These are phyloP conservation scores for Hortaea sp. DNA, from an alignment of 2,329 filamentous ascomycete genomes.

Conservation along the genomic window DNA sequence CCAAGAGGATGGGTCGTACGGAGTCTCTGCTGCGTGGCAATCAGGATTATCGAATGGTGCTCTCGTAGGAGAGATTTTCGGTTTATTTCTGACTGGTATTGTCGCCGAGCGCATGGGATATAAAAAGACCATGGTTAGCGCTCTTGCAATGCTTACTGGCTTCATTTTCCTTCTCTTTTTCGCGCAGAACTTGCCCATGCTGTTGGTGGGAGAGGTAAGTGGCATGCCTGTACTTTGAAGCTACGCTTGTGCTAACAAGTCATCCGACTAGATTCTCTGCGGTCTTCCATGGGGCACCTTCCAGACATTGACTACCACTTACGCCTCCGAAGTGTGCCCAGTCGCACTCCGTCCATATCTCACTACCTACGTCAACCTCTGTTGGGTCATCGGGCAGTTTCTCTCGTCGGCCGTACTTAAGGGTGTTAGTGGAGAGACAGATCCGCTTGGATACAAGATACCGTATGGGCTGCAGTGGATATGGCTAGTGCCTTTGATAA, in stretches of 20 bases:
- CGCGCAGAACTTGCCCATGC: constrained; percentile 23
- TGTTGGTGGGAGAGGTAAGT: constrained; percentile 12
- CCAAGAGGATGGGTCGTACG: constrained; percentile 30
- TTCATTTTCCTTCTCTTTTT: constrained; percentile 45
- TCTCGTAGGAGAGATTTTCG: constrained; percentile 18
- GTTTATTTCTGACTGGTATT: constrained; percentile 56
- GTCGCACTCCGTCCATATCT: constrained; percentile 47
- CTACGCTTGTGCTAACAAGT: too few species aligned
- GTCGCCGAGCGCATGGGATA: constrained; percentile 43
- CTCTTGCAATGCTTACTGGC: constrained; percentile 32
- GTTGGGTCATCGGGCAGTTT: constrained; percentile 53
- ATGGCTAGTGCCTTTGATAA: constrained; percentile 24
- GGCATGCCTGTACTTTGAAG: too few species aligned
- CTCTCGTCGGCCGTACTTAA: constrained; percentile 32
- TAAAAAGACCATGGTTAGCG: constrained; percentile 45
- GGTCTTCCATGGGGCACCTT: constrained; percentile 27
- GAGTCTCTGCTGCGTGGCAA: constrained; percentile 48
- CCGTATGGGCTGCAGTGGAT: constrained; percentile 36
- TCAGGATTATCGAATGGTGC: constrained; percentile 47
- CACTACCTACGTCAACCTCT: constrained; percentile 52
- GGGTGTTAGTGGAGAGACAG: constrained; percentile 13
- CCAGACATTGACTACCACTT: constrained; percentile 37
- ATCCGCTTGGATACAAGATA: constrained; percentile 28
- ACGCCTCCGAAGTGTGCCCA: constrained; percentile 57
- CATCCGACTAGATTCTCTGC: constrained; percentile 22